Evolutionary conservation across 768 basidiomycete genomes (phyloP).

Genomic region (Mycena galericulata): DNA sequence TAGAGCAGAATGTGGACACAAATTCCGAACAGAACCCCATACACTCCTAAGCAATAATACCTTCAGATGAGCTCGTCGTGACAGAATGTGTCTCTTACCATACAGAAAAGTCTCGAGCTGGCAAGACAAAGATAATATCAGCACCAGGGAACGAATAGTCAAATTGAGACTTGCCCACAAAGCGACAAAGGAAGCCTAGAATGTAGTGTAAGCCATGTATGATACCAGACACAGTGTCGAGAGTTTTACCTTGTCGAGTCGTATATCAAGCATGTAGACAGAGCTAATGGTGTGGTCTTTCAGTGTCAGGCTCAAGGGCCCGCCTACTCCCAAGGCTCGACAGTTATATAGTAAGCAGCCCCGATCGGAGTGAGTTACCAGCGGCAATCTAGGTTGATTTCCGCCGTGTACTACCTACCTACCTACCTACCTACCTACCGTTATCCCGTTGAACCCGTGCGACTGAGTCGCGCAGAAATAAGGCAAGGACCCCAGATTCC

Average conservation of each 20-base stretch:
- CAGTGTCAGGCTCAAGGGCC: too few species aligned
- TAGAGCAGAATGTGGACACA: slow-evolving; percentile 24
- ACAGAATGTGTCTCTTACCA: not conserved
- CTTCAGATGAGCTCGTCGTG: too few species aligned
- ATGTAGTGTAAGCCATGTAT: not conserved
- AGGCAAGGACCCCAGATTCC: too few species aligned
- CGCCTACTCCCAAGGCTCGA: too few species aligned
- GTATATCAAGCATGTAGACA: not conserved
- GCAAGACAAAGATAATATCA: not conserved
- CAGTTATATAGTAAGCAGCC: too few species aligned
- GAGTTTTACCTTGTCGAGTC: not conserved
- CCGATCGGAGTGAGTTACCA: too few species aligned
- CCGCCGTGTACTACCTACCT: too few species aligned
- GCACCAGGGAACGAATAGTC: not conserved
- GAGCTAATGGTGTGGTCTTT: not conserved
- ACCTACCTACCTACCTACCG: too few species aligned
- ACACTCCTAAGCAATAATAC: slow-evolving; percentile 4
- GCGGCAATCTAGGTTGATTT: too few species aligned
- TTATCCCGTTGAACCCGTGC: too few species aligned
- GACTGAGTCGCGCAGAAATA: too few species aligned
- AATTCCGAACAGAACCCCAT: slow-evolving; percentile 19
- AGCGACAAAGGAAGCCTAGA: not conserved
- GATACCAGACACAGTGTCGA: not conserved
- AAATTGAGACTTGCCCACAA: not conserved
- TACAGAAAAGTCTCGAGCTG: not conserved